Percentiles rank a stretch among this genome's conserved stretches.
Evolutionary conservation across 1,284 basidiomycete genomes (phyloP).

Genomic region (Trichosporon sp.): DNA sequence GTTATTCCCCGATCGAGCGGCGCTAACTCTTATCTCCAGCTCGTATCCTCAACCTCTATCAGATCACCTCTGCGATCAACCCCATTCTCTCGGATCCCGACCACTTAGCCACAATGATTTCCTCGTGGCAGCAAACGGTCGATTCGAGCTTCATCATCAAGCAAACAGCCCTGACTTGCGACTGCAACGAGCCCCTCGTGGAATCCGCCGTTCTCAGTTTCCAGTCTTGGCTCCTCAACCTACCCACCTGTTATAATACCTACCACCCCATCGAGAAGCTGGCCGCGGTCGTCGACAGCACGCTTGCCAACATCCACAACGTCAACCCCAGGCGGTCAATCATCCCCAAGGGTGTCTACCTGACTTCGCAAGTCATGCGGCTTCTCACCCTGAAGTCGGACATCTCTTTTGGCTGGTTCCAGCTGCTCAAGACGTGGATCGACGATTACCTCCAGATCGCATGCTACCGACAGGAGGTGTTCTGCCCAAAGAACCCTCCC

Average conservation of each 20-base stretch:
- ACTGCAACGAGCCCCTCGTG: conserved; percentile 25
- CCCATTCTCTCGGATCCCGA: conserved; percentile 32
- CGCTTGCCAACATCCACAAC: neutral
- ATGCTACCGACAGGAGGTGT: conserved; percentile 30
- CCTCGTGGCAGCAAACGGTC: conserved; percentile 32
- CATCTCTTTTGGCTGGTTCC: conserved; percentile 40
- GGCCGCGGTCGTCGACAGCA: conserved; percentile 10
- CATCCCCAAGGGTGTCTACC: conserved; percentile 30
- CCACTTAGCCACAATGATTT: conserved; percentile 30
- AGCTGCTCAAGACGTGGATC: conserved; percentile 45
- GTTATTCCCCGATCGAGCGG: neutral
- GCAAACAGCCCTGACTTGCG: conserved; percentile 33
- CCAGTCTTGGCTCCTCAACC: conserved; percentile 20
- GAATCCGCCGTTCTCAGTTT: conserved; percentile 28
- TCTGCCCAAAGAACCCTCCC: conserved; percentile 13
- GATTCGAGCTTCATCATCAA: conserved; percentile 28
- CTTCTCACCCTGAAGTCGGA: conserved; percentile 39
- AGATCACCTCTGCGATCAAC: conserved; percentile 32
- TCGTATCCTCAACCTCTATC: conserved; percentile 37
- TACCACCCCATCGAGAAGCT: conserved; percentile 12
- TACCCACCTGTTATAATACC: neutral
- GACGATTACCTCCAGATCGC: conserved; percentile 41
- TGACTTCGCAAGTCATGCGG: conserved; percentile 41
- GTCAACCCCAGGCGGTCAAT: conserved; percentile 6
- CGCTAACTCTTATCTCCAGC: conserved; percentile 15